Base-by-base conservation (phyloP, 2,329 filamentous ascomycete species). In the Beauveria sp. region DNA sequence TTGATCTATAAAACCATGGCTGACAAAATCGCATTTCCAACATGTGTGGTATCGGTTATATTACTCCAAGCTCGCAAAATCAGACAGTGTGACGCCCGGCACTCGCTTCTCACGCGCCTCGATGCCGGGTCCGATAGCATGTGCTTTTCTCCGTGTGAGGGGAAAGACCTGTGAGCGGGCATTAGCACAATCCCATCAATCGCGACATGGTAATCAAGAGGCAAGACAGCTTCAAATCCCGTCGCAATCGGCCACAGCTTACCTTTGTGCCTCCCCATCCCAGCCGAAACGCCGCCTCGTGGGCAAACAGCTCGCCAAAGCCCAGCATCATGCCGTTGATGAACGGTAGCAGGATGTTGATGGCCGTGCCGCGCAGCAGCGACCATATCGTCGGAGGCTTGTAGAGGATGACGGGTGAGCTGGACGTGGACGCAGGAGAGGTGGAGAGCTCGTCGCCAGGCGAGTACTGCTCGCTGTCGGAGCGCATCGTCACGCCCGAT, bases 241-340 rank as follows among this genome's bases (percentile, higher is more conserved):
- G 34, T 24, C 16, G 3, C 16, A 2, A 3, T 42, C 6, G 22
- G 22, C 3, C 46, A 14, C n/a, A n/a, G 26, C 83, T 52, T 81
- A 97, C 95, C 86, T 95, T 96, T 63, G 95, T 98, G 60, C 88
- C 88, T 65, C 89, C 87, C 95, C 95, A 99, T 63, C 95, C 95
- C 68, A 98, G 78, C 70, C 93, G 81, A 72, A 93, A 99, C 1
- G 95, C 95, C 56, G 91, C 88, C 78, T 99, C 95, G 72, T 99
- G 95, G 60, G 95, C 95, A 74, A 99, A 93, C 57, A 99, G 78
- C 78, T 99, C 95, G 67, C 95, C 95, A 71, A 99, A 97, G 2
- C 95, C 95, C 70, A 99, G 78, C 95, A 99, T 99, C 80, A 99
- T 84, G 52, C 95, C 95, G 77, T 99, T 99, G 71, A 99, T 86